Evolutionary conservation across 441 rosid genomes (phyloP), one percentile per base, ranked within the genome.

Genomic region (Eruca vesicaria): DNA sequence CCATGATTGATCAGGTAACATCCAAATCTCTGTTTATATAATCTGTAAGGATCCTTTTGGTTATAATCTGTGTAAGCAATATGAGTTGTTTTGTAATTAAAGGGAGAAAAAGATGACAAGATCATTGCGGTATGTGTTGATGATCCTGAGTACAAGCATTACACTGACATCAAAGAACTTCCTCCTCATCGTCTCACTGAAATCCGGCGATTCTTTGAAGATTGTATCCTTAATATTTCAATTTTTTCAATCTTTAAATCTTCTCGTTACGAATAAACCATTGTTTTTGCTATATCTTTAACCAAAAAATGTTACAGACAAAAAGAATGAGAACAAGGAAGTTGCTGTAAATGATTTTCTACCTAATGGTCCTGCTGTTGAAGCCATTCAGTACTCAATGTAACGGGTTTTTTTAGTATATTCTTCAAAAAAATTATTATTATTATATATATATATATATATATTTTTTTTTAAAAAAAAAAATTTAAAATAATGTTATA

Each of bases 61-160:
- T 9, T 36, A 58, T 5, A 36, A 71, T 7, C 9, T 50, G 11
- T 50, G 56, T 50, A 18, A 20, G 56, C 56, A 55, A 10, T 41
- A 0, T 68, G 45, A 14, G 45, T 38, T 70, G 9, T 29, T 2
- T 4, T 67, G 14, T 59, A 12, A 71, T 63, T 71, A 79, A 50
- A 90, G 98, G 97, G 98, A 48, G 98, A 93, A 86, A 93, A 88
- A 79, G 98, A 93, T 84, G 98, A 93, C 69, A 93, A 93, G 85
- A 90, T 93, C 76, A 93, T 93, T 76, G 98, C 98, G 69, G 98
- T 93, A 12, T 93, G 98, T 67, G 95, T 88, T 62, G 98, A 93
- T 77, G 98, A 93, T 83, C 98, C 98, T 7, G 98, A 93, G 84
- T 93, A 93, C 78, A 90, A 84, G 84, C 93, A 93, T 82, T 84